Conservation (phyloP, 78 protist genomes). For the Dictyostelium citrinum region DNA sequence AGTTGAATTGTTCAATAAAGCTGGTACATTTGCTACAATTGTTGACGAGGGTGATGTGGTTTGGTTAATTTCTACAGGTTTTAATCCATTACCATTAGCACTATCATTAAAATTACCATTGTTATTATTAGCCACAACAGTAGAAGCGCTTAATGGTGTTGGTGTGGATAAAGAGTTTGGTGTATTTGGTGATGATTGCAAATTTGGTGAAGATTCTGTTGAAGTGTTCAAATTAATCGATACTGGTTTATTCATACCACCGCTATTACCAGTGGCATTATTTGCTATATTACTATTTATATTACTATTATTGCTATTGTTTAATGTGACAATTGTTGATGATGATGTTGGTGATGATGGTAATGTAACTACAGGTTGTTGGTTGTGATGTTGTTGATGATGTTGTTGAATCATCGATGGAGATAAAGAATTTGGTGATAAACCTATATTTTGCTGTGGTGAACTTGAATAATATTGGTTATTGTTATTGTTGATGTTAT, state of each 20-base stretch:
- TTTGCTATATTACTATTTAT: background rate
- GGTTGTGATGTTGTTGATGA: background rate
- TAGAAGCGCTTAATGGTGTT: background rate
- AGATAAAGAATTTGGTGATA: background rate
- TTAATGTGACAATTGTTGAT: background rate
- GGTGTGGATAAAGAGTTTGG: background rate
- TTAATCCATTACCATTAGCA: background rate
- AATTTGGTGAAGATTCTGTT: background rate
- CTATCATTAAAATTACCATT: background rate
- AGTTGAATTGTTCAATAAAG: background rate
- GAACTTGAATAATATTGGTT: background rate
- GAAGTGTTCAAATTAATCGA: background rate
- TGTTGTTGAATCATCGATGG: background rate
- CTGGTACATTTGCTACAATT: background rate
- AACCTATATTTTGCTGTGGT: conserved; percentile 6
- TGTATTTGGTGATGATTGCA: background rate
- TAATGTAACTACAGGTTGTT: background rate
- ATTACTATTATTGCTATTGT: background rate
- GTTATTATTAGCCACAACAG: conserved; percentile 30
- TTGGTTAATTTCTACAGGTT: background rate
- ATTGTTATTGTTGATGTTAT: conserved; percentile 3
- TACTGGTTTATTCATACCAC: background rate
- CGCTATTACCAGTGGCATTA: background rate
- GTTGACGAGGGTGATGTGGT: background rate
- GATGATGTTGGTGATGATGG: background rate